Conservation (phyloP, 2,329 filamentous ascomycete species). For the Diaporthe eres region DNA sequence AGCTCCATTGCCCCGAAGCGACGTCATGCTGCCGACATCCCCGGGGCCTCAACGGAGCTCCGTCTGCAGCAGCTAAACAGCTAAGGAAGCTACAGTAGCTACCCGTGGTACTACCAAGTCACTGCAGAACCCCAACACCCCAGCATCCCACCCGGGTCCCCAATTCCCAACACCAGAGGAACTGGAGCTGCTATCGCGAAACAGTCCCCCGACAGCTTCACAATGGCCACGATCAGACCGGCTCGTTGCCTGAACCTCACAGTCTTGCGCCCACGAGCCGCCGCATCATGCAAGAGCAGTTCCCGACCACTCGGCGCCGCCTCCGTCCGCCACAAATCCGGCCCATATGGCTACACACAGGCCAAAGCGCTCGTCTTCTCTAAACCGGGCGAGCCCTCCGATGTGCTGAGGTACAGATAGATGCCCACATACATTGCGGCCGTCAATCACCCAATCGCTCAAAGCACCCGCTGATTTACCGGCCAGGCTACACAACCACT, state of each 20-base stretch:
- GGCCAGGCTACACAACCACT: constrained; percentile 77
- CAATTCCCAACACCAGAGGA: constrained; percentile 9
- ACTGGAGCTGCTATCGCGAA: background rate
- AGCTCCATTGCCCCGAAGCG: constrained; percentile 21
- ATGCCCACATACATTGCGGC: background rate
- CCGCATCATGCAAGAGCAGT: constrained; percentile 12
- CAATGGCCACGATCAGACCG: constrained; percentile 39
- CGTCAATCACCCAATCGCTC: background rate
- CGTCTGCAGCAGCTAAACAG: background rate
- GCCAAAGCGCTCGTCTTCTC: constrained; percentile 85
- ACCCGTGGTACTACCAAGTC: background rate
- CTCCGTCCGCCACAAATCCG: constrained; percentile 65
- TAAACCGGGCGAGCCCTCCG: constrained; percentile 80
- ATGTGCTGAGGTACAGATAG: constrained; percentile 73
- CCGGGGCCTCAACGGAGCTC: constrained; percentile 21
- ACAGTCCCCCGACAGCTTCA: constrained; percentile 27
- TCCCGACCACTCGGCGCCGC: constrained; percentile 43
- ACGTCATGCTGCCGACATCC: constrained; percentile 36
- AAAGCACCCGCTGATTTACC: constrained; percentile 13
- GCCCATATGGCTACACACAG: constrained; percentile 85
- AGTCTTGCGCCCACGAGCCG: constrained; percentile 30
- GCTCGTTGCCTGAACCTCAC: constrained; percentile 39
- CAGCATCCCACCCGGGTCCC: constrained; percentile 6
- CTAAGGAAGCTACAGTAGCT: background rate
- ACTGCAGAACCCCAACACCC: background rate